Base-by-base conservation (phyloP, 2,329 filamentous ascomycete genomes). In the Aspergillus sp. region DNA sequence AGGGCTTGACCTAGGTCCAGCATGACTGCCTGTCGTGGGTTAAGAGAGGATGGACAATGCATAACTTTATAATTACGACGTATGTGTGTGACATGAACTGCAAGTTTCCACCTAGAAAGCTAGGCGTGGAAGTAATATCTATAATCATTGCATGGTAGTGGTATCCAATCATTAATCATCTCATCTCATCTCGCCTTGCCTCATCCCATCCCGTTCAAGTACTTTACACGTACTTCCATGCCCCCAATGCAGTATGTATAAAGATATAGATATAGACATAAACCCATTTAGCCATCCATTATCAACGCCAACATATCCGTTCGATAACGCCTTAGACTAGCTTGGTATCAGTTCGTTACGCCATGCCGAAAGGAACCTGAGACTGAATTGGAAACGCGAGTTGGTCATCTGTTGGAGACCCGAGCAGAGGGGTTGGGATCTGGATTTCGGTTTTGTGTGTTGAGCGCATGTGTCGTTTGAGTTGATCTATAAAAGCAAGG, bases 401-500 rank as follows among this genome's bases (percentile, higher is more conserved):
- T n/a, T 53, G 42, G 20, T 48, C 43, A 20, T 53, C 51, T 26
- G 18, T 24, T 30, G 43, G 34, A 39, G 51, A 53, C 30, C 32
- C 42, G 43, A 53, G 34, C 22, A 53, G n/a, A 11, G 17, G 32
- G 55, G 38, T 45, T 42, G 45, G 36, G 24, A 45, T 44, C 17
- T 41, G 42, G 36, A n/a, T 18, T 49, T 48, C 44, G 22, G 49
- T 62, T 74, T 53, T 76, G 48, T 76, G 74, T 0, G 74, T 75
- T 18, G 72, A 72, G 53, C 65, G 66, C 38, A 73, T 62, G 54
- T 76, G 74, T 39, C 74, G 73, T 67, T 76, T 76, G 7, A 76
- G 57, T 70, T 76, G 74, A 24, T 76, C 74, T 76, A 24, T 34
- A n/a, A 43, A 4, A 41, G 3, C n/a, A 41, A 30, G n/a, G 55